Percentiles rank a stretch among this genome's conserved stretches.
phyloP scores from a whole-genome alignment of 2,329 filamentous ascomycete genomes.

The Chaetomium sp. region DNA sequence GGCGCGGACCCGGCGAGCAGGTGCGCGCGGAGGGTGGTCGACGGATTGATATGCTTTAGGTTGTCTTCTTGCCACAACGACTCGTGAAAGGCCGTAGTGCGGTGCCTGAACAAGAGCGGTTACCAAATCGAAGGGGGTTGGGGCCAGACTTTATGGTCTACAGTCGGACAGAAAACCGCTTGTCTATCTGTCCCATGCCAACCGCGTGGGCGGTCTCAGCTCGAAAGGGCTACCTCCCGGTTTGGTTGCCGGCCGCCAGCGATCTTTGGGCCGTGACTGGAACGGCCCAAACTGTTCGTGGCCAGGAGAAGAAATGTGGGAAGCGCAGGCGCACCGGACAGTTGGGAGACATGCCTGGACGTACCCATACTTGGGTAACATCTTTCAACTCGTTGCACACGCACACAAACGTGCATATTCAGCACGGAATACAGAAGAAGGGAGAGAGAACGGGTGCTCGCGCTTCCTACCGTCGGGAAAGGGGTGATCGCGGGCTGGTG shows the following conservation, averaged over 20 bases:
- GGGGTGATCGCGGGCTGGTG: too few species aligned
- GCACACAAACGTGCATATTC: too few species aligned
- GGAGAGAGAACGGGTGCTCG: too few species aligned
- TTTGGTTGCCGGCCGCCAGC: neutral
- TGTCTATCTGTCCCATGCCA: too few species aligned
- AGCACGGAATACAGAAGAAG: too few species aligned
- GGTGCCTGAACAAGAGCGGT: neutral
- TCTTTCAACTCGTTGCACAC: too few species aligned
- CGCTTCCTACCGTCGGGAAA: too few species aligned
- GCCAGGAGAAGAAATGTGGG: slow-evolving; percentile 1
- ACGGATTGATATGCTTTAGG: neutral
- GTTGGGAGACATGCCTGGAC: too few species aligned
- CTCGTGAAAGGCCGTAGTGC: neutral
- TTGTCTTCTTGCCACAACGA: neutral
- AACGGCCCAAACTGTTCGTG: neutral
- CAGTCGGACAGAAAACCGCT: neutral
- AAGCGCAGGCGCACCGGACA: neutral
- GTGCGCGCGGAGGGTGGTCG: neutral
- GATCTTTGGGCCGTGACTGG: neutral
- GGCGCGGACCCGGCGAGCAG: neutral
- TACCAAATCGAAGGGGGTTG: neutral
- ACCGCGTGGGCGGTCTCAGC: too few species aligned
- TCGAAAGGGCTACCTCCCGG: neutral
- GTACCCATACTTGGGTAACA: too few species aligned
- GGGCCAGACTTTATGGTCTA: neutral